These are phyloP conservation scores for Russula earlei DNA, from an alignment of 768 basidiomycete species.

Conservation along the genomic window DNA sequence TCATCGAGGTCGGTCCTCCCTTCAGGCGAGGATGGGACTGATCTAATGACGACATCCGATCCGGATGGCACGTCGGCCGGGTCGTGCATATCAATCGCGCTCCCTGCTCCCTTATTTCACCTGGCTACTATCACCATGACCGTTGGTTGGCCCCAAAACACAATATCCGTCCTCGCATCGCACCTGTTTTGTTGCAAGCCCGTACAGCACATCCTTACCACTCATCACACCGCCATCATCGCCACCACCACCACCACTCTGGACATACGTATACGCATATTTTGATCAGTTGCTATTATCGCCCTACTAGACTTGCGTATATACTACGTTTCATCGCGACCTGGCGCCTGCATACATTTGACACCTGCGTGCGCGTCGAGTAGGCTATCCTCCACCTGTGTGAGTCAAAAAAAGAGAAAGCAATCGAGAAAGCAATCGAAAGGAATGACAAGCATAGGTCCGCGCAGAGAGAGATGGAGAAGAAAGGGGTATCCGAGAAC, in stretches of 20 bases:
- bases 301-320: conserved; percentile 7
- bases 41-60: conserved; percentile 1
- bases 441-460: too few species aligned
- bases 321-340: neutral
- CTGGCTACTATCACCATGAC: neutral
- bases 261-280: conserved; percentile 13
- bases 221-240: conserved; percentile 2
- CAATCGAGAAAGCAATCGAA: neutral
- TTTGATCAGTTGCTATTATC: conserved; percentile 7
- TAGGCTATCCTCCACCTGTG: neutral
- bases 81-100: conserved; percentile 39
- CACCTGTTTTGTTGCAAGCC: conserved; percentile 10
- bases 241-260: conserved; percentile 10
- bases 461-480: too few species aligned
- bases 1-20: conserved; percentile 67
- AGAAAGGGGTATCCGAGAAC: too few species aligned
- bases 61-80: conserved; percentile 44
- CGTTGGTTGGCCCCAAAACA: neutral
- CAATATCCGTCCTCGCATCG: neutral
- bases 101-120: neutral
- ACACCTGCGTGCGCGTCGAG: neutral
- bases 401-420: neutral
- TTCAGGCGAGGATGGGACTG: neutral
- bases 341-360: neutral
- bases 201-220: neutral